Evolutionary conservation across 1,139 yeast species (phyloP).

Genomic region (Yamadazyma triangularis): DNA sequence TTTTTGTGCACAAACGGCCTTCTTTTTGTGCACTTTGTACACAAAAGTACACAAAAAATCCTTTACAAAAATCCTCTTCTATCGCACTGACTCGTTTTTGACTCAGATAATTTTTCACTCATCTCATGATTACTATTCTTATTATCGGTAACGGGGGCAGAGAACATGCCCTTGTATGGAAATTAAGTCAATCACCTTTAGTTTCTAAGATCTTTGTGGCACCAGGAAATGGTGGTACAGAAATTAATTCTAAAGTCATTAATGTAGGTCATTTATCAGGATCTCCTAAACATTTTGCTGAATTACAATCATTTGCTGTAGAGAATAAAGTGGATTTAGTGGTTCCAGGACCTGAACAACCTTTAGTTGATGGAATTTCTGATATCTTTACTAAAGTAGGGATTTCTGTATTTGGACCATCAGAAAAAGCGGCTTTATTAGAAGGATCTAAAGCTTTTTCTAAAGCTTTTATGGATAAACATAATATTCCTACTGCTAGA

Average conservation of each 20-base stretch:
- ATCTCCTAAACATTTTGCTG: constrained; percentile 53
- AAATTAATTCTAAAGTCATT: constrained; percentile 52
- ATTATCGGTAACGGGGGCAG: constrained; percentile 98
- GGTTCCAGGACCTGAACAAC: constrained; percentile 99
- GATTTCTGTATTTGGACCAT: constrained; percentile 95
- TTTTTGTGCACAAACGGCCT: too few species aligned
- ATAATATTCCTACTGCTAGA: constrained; percentile 89
- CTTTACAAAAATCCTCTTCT: too few species aligned
- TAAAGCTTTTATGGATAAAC: constrained; percentile 89
- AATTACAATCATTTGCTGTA: constrained; percentile 65
- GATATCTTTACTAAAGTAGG: constrained; percentile 70
- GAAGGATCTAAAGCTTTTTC: constrained; percentile 97
- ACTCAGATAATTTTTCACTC: too few species aligned
- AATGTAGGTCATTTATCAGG: constrained; percentile 68
- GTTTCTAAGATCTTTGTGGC: constrained; percentile 81
- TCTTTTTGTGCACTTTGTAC: too few species aligned
- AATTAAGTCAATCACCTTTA: constrained; percentile 69
- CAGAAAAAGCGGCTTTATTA: constrained; percentile 84
- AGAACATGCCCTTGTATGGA: constrained; percentile 97
- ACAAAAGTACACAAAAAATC: too few species aligned
- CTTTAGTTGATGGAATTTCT: constrained; percentile 89
- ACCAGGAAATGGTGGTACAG: constrained; percentile 97
- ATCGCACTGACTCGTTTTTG: too few species aligned
- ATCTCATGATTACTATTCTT: constrained; percentile 61
- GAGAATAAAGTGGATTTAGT: constrained; percentile 67